These are phyloP conservation scores for Saccharomyces mikatae DNA, from an alignment of 805 yeast genomes.

Conservation along the genomic window DNA sequence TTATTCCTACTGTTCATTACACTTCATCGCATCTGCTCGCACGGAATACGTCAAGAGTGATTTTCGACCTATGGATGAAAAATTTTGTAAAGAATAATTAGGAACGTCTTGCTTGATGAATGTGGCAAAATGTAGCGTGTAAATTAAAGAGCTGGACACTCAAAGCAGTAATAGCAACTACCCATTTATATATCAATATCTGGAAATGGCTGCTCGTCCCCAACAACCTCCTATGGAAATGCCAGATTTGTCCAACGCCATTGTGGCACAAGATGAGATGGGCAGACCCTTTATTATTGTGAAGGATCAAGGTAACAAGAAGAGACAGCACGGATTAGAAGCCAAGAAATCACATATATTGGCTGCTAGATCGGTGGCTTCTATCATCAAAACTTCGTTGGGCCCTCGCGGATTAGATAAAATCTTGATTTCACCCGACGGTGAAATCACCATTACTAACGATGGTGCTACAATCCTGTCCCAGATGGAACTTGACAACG, in stretches of 20 bases:
- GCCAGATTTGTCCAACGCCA: constrained; percentile 97
- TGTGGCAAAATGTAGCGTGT: not conserved
- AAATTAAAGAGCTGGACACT: not conserved
- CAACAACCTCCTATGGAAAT: constrained; percentile 31
- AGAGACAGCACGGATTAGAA: constrained; percentile 67
- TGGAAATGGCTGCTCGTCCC: not conserved
- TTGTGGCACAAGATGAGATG: constrained; percentile 98
- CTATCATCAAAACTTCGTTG: constrained; percentile 81
- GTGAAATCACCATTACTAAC: constrained; percentile 95
- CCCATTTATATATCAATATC: not conserved
- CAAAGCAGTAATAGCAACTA: not conserved
- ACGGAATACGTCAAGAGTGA: not conserved
- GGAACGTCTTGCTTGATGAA: not conserved
- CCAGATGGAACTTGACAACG: constrained; percentile 93
- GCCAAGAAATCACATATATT: constrained; percentile 80
- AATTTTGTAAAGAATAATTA: not conserved
- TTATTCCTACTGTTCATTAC: not conserved
- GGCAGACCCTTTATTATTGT: constrained; percentile 98
- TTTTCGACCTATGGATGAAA: not conserved
- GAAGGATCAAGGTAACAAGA: constrained; percentile 64
- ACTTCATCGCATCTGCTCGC: not conserved
- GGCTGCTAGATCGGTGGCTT: constrained; percentile 92
- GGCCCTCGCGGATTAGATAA: constrained; percentile 99
- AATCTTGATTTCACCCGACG: constrained; percentile 90
- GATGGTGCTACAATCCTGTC: constrained; percentile 96